A percentile compares a stretch with the other conserved stretches of the same genome.
These are phyloP conservation scores for Phycomyces blakesleeanus DNA, from an alignment of 192 early-diverging fungal species.

Conservation along the genomic window DNA sequence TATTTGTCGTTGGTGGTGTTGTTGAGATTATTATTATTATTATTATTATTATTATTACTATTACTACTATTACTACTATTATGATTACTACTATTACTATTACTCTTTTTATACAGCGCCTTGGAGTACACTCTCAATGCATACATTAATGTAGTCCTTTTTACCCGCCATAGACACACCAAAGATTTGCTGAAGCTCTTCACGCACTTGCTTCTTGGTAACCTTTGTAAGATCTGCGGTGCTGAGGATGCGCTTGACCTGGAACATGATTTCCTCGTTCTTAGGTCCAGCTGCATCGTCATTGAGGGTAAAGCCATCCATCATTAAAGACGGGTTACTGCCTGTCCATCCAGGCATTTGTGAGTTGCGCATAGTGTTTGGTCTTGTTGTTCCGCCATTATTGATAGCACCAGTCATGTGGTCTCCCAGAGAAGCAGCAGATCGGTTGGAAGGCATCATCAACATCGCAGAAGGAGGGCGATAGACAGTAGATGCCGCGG, in stretches of 20 bases:
- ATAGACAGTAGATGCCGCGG: not conserved
- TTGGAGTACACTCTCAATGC: slow-evolving; percentile 67
- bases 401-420: not conserved
- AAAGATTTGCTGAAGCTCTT: slow-evolving; percentile 64
- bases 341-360: not conserved
- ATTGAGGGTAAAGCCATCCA: slow-evolving; percentile 17
- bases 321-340: slow-evolving; percentile 15
- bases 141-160: slow-evolving; percentile 86
- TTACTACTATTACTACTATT: too few relatives aligned
- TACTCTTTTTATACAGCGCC: slow-evolving; percentile 37
- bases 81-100: too few relatives aligned
- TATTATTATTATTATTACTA: too few relatives aligned
- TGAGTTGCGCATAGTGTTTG: not conserved
- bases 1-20: too few relatives aligned
- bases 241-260: slow-evolving; percentile 68
- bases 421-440: slow-evolving; percentile 10
- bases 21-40: too few relatives aligned
- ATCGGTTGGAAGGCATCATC: slow-evolving; percentile 14
- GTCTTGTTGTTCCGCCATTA: not conserved
- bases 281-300: slow-evolving; percentile 10
- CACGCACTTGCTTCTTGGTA: slow-evolving; percentile 86
- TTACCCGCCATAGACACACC: slow-evolving; percentile 75
- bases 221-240: slow-evolving; percentile 69
- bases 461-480: slow-evolving; percentile 14
- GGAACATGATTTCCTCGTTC: slow-evolving; percentile 70